phyloP scores from a whole-genome alignment of 2,329 filamentous ascomycete species.

The Pseudogymnoascus sp. region DNA sequence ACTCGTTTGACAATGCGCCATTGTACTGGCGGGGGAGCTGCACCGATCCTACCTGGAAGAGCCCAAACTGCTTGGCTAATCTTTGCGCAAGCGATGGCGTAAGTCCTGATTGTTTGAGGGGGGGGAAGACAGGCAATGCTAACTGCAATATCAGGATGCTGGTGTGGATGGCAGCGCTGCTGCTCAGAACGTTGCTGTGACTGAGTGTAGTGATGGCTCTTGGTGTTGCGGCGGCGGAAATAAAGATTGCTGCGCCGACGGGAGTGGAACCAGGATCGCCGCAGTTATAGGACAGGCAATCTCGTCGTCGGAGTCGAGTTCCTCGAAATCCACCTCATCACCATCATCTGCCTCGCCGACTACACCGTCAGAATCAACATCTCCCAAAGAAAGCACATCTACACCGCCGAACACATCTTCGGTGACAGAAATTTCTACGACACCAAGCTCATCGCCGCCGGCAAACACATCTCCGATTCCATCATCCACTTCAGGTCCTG shows the following conservation, averaged over 20 bases:
- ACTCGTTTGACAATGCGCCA: neutral
- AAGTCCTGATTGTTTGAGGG: neutral
- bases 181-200: neutral
- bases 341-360: neutral
- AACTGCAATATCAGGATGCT: neutral
- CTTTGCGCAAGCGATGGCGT: neutral
- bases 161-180: neutral
- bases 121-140: neutral
- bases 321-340: neutral
- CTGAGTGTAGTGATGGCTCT: conserved; percentile 5
- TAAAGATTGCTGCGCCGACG: neutral
- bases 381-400: neutral
- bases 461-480: neutral
- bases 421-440: neutral
- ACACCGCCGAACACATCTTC: neutral
- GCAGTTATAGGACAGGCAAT: neutral
- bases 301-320: neutral
- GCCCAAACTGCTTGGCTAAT: conserved; percentile 8
- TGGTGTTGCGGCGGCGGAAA: conserved; percentile 8
- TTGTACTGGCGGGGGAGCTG: conserved; percentile 10
- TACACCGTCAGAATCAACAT: neutral
- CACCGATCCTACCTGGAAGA: conserved; percentile 10
- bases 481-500: neutral
- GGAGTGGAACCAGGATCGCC: neutral
- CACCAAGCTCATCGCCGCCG: neutral